Conservation (phyloP, 2,329 filamentous ascomycete genomes). For the Graphilbum sp. region DNA sequence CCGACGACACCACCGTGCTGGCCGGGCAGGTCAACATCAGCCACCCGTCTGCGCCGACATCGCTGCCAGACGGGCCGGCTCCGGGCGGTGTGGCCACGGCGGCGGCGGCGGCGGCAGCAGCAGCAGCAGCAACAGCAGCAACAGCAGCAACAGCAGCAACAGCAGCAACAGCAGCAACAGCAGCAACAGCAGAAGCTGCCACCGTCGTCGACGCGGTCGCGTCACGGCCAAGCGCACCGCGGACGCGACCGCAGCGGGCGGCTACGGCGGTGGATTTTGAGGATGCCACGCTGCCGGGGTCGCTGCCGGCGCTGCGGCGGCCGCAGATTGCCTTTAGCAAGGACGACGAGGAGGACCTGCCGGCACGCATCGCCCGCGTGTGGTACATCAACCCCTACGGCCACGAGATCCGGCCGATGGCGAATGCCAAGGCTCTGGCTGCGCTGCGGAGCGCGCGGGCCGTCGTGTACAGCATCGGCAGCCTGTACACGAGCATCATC, state of each 20-base stretch:
- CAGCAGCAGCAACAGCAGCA: conserved; percentile 12
- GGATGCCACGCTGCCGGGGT: conserved; percentile 69
- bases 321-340: conserved; percentile 77
- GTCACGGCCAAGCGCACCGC: neutral
- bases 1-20: conserved; percentile 54
- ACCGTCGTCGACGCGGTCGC: no score
- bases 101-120: neutral
- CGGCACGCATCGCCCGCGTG: conserved; percentile 60
- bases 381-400: conserved; percentile 99
- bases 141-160: neutral
- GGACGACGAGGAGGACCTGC: conserved; percentile 54
- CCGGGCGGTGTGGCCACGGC: neutral
- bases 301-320: conserved; percentile 60
- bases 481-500: conserved; percentile 75
- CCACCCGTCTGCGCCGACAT: conserved; percentile 57
- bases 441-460: conserved; percentile 48
- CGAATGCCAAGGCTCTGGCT: conserved; percentile 64
- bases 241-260: conserved; percentile 9
- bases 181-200: neutral
- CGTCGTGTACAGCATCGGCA: conserved; percentile 87
- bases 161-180: conserved; percentile 12
- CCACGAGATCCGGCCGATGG: conserved; percentile 77
- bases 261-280: conserved; percentile 51
- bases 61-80: conserved; percentile 21
- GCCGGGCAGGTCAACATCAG: conserved; percentile 88